Evolutionary conservation across 2,329 filamentous ascomycete genomes (phyloP), one percentile per base, ranked within the genome.

Genomic region (Dactylellina drechsleri): DNA sequence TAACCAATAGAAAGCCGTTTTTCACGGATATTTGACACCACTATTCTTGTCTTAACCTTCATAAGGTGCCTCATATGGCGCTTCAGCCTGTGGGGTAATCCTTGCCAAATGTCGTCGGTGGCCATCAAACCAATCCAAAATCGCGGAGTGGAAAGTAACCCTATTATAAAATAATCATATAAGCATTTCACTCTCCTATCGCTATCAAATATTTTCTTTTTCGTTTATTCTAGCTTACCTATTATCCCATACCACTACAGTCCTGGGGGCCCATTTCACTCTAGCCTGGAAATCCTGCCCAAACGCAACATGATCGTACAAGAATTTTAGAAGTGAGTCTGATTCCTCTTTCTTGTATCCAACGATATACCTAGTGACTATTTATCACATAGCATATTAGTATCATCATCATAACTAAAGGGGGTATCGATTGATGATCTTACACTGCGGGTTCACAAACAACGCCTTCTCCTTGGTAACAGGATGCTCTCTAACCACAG

Each of bases 331-430:
- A 8, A 93, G 83, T 56, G 86, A 85, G 77, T 96, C 92, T 1
- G 89, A 92, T 80, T 96, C 93, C 80, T 96, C 92, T 80, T 92
- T 92, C 83, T 96, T 96, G 80, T 90, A 87, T 12, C 92, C 92
- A 0, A 94, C 87, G 64, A 96, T 94, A 31, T 89, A 75, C 85
- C 92, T 89, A 3, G 91, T 94, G 83, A 95, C 89, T 91, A 61
- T 4, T 12, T 8, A 8, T 8, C 1, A 36, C 31, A 36, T 36
- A 36, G 2, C 6, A 36, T 4, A 36, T 36, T 5, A 36, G 31
- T 36, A 36, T 10, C 31, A 36, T 2, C 5, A 52, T 16, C 26
- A 56, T 58, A 41, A 15, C n/a, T 23, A 28, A 20, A 15, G 31
- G 56, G 8, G 18, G n/a, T 3, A 15, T 2, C 10, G 7, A 47